phyloP scores from a whole-genome alignment of 208 protist species.

The Jaenimonas drosophilae region DNA sequence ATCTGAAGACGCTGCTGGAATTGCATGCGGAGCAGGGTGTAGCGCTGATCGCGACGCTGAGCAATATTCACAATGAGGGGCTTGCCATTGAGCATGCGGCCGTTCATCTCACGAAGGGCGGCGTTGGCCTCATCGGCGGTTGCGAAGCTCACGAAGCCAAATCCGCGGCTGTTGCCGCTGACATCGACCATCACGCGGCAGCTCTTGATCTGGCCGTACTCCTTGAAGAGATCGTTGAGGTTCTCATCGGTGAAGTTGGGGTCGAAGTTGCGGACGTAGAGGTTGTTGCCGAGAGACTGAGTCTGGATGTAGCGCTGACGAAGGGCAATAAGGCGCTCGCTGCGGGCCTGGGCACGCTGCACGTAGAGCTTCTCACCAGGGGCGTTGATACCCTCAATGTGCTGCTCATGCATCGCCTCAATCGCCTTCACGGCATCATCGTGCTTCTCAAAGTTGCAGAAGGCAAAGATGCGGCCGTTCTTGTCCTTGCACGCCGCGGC shows the following conservation, averaged over 20 bases:
- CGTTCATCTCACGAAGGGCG: conserved; percentile 97
- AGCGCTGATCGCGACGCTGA: conserved; percentile 95
- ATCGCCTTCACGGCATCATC: conserved; percentile 93
- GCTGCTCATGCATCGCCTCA: conserved; percentile 82
- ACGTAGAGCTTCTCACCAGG: conserved; percentile 81
- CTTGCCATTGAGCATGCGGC: conserved; percentile 93
- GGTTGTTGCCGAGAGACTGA: conserved; percentile 93
- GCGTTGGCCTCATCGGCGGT: conserved; percentile 95
- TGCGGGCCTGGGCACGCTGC: conserved; percentile 80
- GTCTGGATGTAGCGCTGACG: conserved; percentile 88
- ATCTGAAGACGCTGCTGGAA: conserved; percentile 86
- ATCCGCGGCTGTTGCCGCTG: conserved; percentile 94
- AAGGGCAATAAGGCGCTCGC: conserved; percentile 81
- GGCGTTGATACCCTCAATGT: conserved; percentile 73
- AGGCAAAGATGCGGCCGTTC: conserved; percentile 94
- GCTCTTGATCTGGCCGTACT: conserved; percentile 97
- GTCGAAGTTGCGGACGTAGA: conserved; percentile 99
- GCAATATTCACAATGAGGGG: conserved; percentile 97
- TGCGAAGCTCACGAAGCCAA: conserved; percentile 99
- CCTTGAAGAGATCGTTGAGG: conserved; percentile 96
- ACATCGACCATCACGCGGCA: conserved; percentile 94
- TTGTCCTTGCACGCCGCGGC: conserved; percentile 83
- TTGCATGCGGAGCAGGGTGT: conserved; percentile 93
- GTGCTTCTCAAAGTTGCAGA: conserved; percentile 96
- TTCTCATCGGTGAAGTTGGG: conserved; percentile 94